phyloP scores from a whole-genome alignment of 306 rosid genomes.

The Casuarina cunninghamiana region DNA sequence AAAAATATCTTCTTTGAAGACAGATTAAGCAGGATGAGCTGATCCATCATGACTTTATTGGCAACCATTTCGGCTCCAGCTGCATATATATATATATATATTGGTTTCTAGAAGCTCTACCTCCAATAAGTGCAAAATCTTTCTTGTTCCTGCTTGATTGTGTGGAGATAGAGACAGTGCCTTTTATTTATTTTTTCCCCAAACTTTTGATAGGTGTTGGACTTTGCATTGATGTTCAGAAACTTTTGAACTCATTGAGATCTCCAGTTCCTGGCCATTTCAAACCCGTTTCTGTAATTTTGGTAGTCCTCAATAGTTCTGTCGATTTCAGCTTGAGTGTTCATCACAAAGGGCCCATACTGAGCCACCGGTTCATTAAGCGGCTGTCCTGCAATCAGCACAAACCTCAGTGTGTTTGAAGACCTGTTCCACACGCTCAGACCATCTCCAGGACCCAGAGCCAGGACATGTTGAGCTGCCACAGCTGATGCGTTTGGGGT shows the following conservation, averaged over 20 bases:
- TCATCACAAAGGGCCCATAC: slow-evolving; percentile 96
- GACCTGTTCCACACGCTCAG: slow-evolving; percentile 79
- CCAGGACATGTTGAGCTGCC: slow-evolving; percentile 59
- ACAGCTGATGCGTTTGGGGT: slow-evolving; percentile 42
- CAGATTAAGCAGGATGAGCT: slow-evolving; percentile 24
- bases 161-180: slow-evolving; percentile 36
- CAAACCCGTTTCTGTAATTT: slow-evolving; percentile 66
- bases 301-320: slow-evolving; percentile 79
- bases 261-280: slow-evolving; percentile 72
- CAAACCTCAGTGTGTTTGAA: slow-evolving; percentile 61
- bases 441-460: slow-evolving; percentile 70
- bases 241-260: slow-evolving; percentile 45
- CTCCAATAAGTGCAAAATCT: slow-evolving; percentile 27
- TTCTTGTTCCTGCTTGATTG: slow-evolving; percentile 50
- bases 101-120: slow-evolving; percentile 60
- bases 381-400: slow-evolving; percentile 78
- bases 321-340: slow-evolving; percentile 80
- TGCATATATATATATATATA: slow-evolving; percentile 5
- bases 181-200: slow-evolving; percentile 4
- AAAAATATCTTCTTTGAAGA: slow-evolving; percentile 10
- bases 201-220: neutral
- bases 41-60: slow-evolving; percentile 54
- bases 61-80: slow-evolving; percentile 30
- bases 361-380: slow-evolving; percentile 80
- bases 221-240: neutral